Percentiles rank a stretch among this genome's conserved stretches.
Evolutionary conservation across 2,329 filamentous ascomycete species (phyloP).

Genomic region (Diaporthe longicolla): DNA sequence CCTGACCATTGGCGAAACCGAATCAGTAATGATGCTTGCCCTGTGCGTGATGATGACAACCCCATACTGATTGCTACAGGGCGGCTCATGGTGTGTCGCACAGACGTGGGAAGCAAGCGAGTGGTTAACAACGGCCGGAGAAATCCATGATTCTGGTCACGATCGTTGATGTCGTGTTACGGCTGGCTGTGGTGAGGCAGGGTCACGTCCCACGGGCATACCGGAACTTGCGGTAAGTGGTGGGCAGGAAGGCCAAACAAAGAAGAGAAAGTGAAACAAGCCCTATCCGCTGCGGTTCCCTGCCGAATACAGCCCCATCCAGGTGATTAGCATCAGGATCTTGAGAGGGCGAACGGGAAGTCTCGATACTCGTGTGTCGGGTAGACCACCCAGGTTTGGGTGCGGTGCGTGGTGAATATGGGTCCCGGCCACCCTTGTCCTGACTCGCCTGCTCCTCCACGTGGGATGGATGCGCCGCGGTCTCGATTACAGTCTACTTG

Average conservation of each 20-base stretch:
- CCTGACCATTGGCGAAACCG: neutral
- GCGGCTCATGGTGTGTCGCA: neutral
- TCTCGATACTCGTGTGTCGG: constrained; percentile 3
- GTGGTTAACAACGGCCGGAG: constrained; percentile 1
- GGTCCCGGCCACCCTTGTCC: constrained; percentile 20
- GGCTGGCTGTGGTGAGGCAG: constrained; percentile 24
- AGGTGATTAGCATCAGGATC: neutral
- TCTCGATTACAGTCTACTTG: constrained; percentile 1
- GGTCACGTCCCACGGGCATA: neutral
- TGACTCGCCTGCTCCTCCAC: constrained; percentile 33
- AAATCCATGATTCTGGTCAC: constrained; percentile 6
- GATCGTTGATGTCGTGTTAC: constrained; percentile 2
- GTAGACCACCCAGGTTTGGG: constrained; percentile 16
- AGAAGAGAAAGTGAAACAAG: constrained; percentile 6
- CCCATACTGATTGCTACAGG: neutral
- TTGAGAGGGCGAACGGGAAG: neutral
- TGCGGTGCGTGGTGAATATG: constrained; percentile 16
- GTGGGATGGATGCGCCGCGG: constrained; percentile 29
- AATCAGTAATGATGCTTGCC: constrained; percentile 8
- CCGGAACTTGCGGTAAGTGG: neutral
- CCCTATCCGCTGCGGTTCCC: constrained; percentile 12
- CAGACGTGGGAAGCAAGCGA: neutral
- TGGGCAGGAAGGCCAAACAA: neutral
- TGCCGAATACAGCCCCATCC: neutral
- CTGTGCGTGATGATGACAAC: neutral